Percentiles rank a stretch among this genome's conserved stretches.
Conservation (phyloP, 495 filamentous ascomycete species). For the Penicillium canescens region DNA sequence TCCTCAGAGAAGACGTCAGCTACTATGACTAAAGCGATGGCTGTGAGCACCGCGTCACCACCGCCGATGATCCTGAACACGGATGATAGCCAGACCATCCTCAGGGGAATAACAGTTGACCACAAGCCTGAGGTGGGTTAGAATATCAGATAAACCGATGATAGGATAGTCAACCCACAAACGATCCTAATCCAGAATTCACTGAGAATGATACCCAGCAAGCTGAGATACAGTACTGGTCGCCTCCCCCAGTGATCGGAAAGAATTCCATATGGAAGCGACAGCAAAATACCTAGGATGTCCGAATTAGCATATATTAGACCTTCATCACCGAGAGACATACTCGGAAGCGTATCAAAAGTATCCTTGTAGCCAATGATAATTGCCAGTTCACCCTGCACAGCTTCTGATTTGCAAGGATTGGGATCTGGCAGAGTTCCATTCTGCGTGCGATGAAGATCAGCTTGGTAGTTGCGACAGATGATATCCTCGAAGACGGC, state of each 20-base stretch:
- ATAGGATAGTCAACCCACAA: neutral
- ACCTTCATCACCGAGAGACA: neutral
- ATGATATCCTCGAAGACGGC: slow-evolving; percentile 43
- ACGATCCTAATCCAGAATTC: slow-evolving; percentile 13
- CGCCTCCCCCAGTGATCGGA: slow-evolving; percentile 47
- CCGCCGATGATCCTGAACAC: slow-evolving; percentile 31
- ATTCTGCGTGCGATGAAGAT: slow-evolving; percentile 3
- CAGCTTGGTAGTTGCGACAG: slow-evolving; percentile 33
- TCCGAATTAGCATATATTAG: neutral
- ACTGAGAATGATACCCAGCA: slow-evolving; percentile 33
- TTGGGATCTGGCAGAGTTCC: neutral
- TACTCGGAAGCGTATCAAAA: slow-evolving; percentile 38
- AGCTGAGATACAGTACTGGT: slow-evolving; percentile 35
- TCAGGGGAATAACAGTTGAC: slow-evolving; percentile 28
- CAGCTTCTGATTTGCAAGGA: slow-evolving; percentile 41
- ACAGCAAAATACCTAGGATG: slow-evolving; percentile 30
- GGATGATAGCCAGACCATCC: slow-evolving; percentile 32
- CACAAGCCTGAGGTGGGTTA: slow-evolving; percentile 19
- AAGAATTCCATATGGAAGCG: slow-evolving; percentile 34
- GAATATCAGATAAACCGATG: neutral
- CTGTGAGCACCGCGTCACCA: slow-evolving; percentile 22
- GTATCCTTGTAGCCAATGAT: slow-evolving; percentile 43
- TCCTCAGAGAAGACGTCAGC: slow-evolving; percentile 35
- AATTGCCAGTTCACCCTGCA: slow-evolving; percentile 45
- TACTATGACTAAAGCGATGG: slow-evolving; percentile 28